Evolutionary conservation across 2,329 filamentous ascomycete genomes (phyloP).

Genomic region (Aureobasidium sp.): DNA sequence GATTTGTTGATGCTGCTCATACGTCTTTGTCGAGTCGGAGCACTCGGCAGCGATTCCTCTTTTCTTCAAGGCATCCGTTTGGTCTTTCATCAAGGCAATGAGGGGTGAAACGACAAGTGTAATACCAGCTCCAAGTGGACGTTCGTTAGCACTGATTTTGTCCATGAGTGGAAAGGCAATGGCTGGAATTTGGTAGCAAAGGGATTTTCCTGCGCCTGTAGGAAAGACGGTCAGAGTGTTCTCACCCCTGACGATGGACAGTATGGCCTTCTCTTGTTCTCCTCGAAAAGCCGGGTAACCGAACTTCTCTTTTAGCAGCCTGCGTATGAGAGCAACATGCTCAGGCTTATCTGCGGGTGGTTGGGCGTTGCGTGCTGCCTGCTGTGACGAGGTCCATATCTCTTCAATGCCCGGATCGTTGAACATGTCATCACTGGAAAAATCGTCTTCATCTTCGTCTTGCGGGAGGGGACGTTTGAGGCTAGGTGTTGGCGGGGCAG

Average conservation of each 20-base stretch:
- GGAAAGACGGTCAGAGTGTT: slow-evolving; percentile 38
- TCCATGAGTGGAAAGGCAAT: slow-evolving; percentile 36
- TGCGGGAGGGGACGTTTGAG: neutral
- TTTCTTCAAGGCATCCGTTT: slow-evolving; percentile 46
- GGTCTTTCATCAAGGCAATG: slow-evolving; percentile 54
- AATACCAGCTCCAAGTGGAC: slow-evolving; percentile 35
- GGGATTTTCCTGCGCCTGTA: slow-evolving; percentile 35
- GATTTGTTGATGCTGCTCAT: slow-evolving; percentile 32
- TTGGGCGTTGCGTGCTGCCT: neutral
- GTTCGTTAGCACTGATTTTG: slow-evolving; percentile 26
- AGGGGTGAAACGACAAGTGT: slow-evolving; percentile 50
- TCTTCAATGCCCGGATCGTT: neutral
- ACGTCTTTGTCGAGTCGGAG: slow-evolving; percentile 47
- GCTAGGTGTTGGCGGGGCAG: neutral
- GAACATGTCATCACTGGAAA: neutral
- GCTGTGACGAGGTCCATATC: slow-evolving; percentile 7
- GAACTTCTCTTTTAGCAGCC: slow-evolving; percentile 33
- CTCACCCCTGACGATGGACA: slow-evolving; percentile 33
- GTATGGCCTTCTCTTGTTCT: slow-evolving; percentile 39
- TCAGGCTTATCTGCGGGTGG: neutral
- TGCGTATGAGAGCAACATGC: slow-evolving; percentile 19
- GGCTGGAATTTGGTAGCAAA: slow-evolving; percentile 38
- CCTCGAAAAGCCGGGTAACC: slow-evolving; percentile 35
- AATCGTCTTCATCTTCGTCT: neutral
- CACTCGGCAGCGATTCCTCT: slow-evolving; percentile 45